Percentiles rank a stretch among this genome's conserved stretches.
Conservation (phyloP, 208 protist species). For the Naegleria lovaniensis region DNA sequence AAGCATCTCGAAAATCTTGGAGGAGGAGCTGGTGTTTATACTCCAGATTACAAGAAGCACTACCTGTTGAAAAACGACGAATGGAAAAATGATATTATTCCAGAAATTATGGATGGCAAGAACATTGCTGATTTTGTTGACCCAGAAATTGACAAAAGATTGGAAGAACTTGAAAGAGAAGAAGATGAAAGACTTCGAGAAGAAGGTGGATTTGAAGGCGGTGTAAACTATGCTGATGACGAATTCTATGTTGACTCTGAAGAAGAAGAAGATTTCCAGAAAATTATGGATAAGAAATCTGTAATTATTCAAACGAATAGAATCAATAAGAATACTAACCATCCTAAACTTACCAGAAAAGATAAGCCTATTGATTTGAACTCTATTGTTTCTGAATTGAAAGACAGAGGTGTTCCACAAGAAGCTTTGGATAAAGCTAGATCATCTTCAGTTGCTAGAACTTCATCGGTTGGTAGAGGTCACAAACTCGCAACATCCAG, state of each 20-base stretch:
- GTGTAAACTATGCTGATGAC: slow-evolving; percentile 18
- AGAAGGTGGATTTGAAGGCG: slow-evolving; percentile 65
- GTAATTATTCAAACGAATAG: neutral
- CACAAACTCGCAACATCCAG: neutral
- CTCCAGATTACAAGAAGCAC: slow-evolving; percentile 70
- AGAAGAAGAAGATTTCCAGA: neutral
- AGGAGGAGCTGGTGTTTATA: slow-evolving; percentile 83
- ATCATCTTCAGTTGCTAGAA: neutral
- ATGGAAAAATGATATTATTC: slow-evolving; percentile 96
- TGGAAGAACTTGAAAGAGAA: slow-evolving; percentile 81
- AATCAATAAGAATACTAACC: neutral
- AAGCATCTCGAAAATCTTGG: slow-evolving; percentile 80
- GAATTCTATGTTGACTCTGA: slow-evolving; percentile 14
- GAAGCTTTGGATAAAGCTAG: slow-evolving; percentile 15
- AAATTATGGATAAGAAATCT: neutral
- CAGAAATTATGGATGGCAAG: slow-evolving; percentile 99
- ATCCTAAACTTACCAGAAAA: neutral
- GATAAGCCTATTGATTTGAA: slow-evolving; percentile 17
- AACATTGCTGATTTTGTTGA: slow-evolving; percentile 99
- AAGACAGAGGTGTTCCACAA: neutral
- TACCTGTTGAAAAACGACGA: slow-evolving; percentile 84
- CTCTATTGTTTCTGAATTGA: neutral
- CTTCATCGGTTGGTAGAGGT: neutral
- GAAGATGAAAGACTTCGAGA: slow-evolving; percentile 78
- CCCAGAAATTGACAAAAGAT: slow-evolving; percentile 90